A percentile compares a stretch with the other conserved stretches of the same genome.
These are phyloP conservation scores for Erodium trifolium DNA, from an alignment of 441 rosid species.

Conservation along the genomic window DNA sequence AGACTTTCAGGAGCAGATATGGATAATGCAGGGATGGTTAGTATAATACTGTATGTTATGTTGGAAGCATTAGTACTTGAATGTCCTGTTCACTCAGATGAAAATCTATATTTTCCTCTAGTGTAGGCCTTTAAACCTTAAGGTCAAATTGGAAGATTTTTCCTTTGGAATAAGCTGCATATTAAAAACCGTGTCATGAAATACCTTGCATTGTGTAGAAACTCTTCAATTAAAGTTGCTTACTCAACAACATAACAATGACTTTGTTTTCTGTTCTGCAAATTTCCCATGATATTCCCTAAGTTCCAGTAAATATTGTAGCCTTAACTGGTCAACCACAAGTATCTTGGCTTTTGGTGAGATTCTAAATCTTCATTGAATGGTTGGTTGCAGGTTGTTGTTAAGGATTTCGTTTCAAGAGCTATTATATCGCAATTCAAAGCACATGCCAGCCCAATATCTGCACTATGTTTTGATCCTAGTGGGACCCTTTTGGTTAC, in stretches of 20 bases:
- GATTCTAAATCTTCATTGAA: slow-evolving; percentile 14
- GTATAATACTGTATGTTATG: slow-evolving; percentile 28
- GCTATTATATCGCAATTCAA: slow-evolving; percentile 42
- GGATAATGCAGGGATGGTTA: slow-evolving; percentile 55
- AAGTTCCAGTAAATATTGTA: background rate
- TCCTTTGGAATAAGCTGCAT: slow-evolving; percentile 2
- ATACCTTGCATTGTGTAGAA: background rate
- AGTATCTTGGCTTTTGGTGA: slow-evolving; percentile 4
- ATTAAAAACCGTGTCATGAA: background rate
- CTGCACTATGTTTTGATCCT: slow-evolving; percentile 91
- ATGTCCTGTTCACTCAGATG: background rate
- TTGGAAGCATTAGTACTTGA: slow-evolving; percentile 3
- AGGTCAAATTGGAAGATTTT: too few species aligned
- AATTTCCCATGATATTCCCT: background rate
- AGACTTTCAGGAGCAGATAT: slow-evolving; percentile 30
- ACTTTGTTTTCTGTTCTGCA: background rate
- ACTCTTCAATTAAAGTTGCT: background rate
- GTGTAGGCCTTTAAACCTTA: slow-evolving; percentile 12
- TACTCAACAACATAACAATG: background rate
- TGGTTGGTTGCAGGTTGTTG: slow-evolving; percentile 60
- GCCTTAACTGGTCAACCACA: slow-evolving; percentile 9
- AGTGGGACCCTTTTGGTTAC: slow-evolving; percentile 91
- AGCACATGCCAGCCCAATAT: slow-evolving; percentile 62
- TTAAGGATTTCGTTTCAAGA: slow-evolving; percentile 76
- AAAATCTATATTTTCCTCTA: slow-evolving; percentile 12